Percentiles rank a stretch among this genome's conserved stretches.
Conservation (phyloP, 2,329 filamentous ascomycete species). For the Magnaporthales sp. region DNA sequence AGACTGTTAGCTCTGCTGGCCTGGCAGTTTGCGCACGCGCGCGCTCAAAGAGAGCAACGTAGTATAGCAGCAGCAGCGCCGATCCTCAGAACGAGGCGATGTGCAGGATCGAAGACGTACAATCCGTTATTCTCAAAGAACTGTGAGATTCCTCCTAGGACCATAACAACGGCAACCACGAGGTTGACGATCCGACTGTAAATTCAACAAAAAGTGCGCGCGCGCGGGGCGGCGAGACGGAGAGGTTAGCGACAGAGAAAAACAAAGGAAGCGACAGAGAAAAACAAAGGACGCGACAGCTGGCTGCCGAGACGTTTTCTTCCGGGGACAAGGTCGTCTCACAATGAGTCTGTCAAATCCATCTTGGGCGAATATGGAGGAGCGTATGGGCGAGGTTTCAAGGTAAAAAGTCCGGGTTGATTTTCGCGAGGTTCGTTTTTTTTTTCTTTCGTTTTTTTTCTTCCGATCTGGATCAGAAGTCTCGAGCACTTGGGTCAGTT, state of each 20-base stretch:
- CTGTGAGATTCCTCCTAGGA: constrained; percentile 71
- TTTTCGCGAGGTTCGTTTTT: neutral
- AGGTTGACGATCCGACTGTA: constrained; percentile 89
- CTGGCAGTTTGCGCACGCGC: neutral
- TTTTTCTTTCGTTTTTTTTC: neutral
- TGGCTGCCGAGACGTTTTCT: neutral
- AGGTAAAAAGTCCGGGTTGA: neutral
- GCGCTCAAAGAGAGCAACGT: neutral
- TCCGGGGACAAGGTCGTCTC: neutral
- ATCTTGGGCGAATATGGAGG: neutral
- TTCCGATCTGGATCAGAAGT: neutral
- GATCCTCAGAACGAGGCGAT: neutral
- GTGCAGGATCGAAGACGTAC: constrained; percentile 35
- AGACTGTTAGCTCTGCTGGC: neutral
- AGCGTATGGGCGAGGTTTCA: neutral
- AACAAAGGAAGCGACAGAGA: too few relatives aligned
- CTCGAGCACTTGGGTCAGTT: neutral
- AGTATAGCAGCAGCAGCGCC: neutral
- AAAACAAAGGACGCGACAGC: too few relatives aligned
- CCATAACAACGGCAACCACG: constrained; percentile 75
- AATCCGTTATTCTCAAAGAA: constrained; percentile 51
- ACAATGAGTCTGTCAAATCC: constrained; percentile 6
- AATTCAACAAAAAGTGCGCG: neutral
- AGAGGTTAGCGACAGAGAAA: neutral
- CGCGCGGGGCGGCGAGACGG: neutral